Conservation (phyloP, 495 filamentous ascomycete species). For the Aspergillus bridgeri region DNA sequence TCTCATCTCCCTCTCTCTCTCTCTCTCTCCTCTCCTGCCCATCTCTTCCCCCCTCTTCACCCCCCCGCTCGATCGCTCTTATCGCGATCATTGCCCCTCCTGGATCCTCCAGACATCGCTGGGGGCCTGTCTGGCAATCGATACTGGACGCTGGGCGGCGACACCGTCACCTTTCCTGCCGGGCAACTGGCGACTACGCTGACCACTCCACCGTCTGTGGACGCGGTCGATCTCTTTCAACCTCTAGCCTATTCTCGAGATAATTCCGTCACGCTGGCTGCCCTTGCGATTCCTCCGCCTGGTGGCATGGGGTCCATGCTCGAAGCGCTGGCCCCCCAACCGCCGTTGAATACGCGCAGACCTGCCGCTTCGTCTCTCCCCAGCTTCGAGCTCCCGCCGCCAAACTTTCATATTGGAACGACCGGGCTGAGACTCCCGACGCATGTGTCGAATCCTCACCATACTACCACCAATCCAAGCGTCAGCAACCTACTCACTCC, state of each 20-base stretch:
- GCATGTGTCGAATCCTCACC: slow-evolving; percentile 29
- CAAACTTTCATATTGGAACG: slow-evolving; percentile 28
- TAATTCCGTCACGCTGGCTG: slow-evolving; percentile 39
- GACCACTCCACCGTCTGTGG: slow-evolving; percentile 30
- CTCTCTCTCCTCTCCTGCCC: slow-evolving; percentile 7
- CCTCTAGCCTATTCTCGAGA: slow-evolving; percentile 23
- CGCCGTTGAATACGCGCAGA: slow-evolving; percentile 56
- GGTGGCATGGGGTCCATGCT: slow-evolving; percentile 45
- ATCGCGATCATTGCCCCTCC: slow-evolving; percentile 41
- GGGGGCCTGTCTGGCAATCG: slow-evolving; percentile 40
- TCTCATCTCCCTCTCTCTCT: background rate
- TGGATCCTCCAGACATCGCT: slow-evolving; percentile 47
- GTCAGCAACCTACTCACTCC: slow-evolving; percentile 62
- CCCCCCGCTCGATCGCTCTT: slow-evolving; percentile 20
- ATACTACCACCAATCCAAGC: slow-evolving; percentile 48
- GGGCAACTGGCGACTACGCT: slow-evolving; percentile 17
- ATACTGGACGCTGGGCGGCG: slow-evolving; percentile 37
- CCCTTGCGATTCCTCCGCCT: slow-evolving; percentile 41
- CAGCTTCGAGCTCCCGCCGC: slow-evolving; percentile 60
- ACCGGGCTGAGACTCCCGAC: slow-evolving; percentile 41
- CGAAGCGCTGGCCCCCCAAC: slow-evolving; percentile 39
- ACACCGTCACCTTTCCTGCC: slow-evolving; percentile 24
- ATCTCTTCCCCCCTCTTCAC: slow-evolving; percentile 6
- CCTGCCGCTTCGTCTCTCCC: slow-evolving; percentile 59
- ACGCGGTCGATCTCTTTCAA: slow-evolving; percentile 37